Conservation (phyloP, 106 monocot genomes). For the Dioscorea alata region DNA sequence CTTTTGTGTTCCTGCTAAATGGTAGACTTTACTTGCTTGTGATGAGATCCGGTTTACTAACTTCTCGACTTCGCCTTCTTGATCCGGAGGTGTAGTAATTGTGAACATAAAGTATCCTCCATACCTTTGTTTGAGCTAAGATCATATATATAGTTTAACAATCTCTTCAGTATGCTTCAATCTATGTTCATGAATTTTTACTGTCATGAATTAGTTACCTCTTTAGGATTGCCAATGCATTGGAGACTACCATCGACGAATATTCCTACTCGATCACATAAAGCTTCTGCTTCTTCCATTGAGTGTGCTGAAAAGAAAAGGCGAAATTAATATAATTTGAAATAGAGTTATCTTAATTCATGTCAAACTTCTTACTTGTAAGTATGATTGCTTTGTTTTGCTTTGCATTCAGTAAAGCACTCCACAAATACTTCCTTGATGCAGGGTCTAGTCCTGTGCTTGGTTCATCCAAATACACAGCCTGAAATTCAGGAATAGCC, state of each 20-base stretch:
- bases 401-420: constrained; percentile 18
- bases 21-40: constrained; percentile 22
- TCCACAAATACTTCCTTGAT: constrained; percentile 36
- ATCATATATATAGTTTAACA: background rate
- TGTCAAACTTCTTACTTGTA: constrained; percentile 10
- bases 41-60: constrained; percentile 21
- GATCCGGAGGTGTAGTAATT: constrained; percentile 24
- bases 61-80: constrained; percentile 31
- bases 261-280: constrained; percentile 60
- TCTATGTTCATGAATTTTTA: background rate
- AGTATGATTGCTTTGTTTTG: constrained; percentile 26
- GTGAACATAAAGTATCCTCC: constrained; percentile 43
- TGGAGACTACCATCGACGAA: constrained; percentile 53
- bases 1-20: constrained; percentile 30
- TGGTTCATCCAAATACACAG: constrained; percentile 49
- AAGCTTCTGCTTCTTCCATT: constrained; percentile 64
- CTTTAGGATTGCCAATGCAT: constrained; percentile 57
- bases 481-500: constrained; percentile 1
- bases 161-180: background rate
- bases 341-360: too few species aligned
- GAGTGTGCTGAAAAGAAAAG: constrained; percentile 44
- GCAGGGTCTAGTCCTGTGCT: constrained; percentile 34
- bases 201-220: constrained; percentile 21
- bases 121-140: constrained; percentile 47
- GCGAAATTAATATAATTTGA: background rate